Evolutionary conservation across 306 rosid species (phyloP), one percentile per base, ranked within the genome.

Genomic region (Rosa rugosa): DNA sequence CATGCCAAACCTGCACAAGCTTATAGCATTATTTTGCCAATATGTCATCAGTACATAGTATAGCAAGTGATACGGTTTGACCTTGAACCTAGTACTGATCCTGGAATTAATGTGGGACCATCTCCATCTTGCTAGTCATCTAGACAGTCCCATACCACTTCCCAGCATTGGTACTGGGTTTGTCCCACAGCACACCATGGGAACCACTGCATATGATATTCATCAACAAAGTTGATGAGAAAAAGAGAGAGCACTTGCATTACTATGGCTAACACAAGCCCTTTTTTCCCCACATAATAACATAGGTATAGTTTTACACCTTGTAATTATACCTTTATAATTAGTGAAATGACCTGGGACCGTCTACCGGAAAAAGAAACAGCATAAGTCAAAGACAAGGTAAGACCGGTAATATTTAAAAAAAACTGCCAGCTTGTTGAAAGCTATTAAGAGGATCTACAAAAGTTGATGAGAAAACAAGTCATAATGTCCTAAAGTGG

Each of bases 31-130:
- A 62, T 31, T 75, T 63, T 47, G 14, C 0, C 2, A 23, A 2
- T 11, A 22, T 22, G 14, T 44, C 36, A 69, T 44, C 53, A n/a
- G 11, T 22, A 22, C 11, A 69, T 11, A 68, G 11, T 6, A 34
- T 14, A 65, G 6, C 31, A 18, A 68, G 12, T 9, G 27, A 40
- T 40, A 16, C 14, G 50, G 72, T 42, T 11, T 67, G 23, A 41
- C 31, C 8, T 20, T 42, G 31, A 68, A 41, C 51, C 72, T 22
- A 41, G 5, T 5, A 69, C 16, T 9, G 31, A 69, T 42, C 51
- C 72, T 69, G 72, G 53, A 20, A 69, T 2, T 20, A n/a, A 69
- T 20, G 53, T 69, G 72, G 72, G 51, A 22, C 31, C 20, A 66
- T 66, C 42, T 63, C 45, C 71, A 38, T 8, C 46, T 66, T 67